A percentile compares a stretch with the other conserved stretches of the same genome.
Conservation (phyloP, 1,139 yeast species). For the Pneumocystis jirovecii region DNA sequence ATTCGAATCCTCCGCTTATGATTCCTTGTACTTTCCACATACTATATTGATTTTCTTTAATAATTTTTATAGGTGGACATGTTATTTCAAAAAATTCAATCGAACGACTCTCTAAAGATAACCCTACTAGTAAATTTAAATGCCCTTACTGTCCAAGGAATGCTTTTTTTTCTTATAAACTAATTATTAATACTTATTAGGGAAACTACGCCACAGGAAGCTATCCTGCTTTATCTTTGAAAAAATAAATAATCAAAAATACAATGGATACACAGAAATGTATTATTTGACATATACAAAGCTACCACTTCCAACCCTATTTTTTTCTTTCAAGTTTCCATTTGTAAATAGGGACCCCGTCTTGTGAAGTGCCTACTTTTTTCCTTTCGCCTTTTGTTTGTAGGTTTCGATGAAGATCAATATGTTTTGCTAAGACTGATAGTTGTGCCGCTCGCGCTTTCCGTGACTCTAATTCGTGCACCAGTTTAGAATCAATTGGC, state of each 20-base stretch:
- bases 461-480: conserved; percentile 7
- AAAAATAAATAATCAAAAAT: background rate
- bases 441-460: conserved; percentile 4
- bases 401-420: conserved; percentile 8
- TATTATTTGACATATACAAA: no score
- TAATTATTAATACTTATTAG: background rate
- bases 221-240: background rate
- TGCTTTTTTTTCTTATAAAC: background rate
- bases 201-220: background rate
- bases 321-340: conserved; percentile 14
- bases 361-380: conserved; percentile 9
- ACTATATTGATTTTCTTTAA: background rate
- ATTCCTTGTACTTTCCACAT: conserved; percentile 38
- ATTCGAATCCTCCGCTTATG: conserved; percentile 44
- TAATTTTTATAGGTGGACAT: conserved; percentile 23
- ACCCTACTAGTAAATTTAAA: conserved; percentile 22
- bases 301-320: background rate
- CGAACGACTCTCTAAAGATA: conserved; percentile 26
- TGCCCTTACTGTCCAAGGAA: background rate
- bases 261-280: background rate
- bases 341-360: conserved; percentile 10
- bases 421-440: conserved; percentile 4
- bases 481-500: background rate
- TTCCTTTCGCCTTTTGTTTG: conserved; percentile 12
- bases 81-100: conserved; percentile 41